These are phyloP conservation scores for Euphorbia peplus DNA, from an alignment of 345 rosid species.

Conservation along the genomic window DNA sequence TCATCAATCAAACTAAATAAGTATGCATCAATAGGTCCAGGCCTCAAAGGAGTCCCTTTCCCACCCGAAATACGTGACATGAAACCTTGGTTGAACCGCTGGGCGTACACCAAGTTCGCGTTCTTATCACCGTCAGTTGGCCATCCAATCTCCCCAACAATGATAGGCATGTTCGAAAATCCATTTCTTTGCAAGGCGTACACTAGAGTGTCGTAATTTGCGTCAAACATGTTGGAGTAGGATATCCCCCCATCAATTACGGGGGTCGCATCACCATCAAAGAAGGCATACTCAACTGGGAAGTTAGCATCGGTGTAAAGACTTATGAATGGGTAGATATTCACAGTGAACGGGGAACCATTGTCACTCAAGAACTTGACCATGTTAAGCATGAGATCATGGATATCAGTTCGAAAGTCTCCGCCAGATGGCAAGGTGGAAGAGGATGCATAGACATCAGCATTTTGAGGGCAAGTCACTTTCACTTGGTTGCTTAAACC, in stretches of 20 bases:
- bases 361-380: conserved; percentile 58
- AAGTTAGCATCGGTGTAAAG: conserved; percentile 69
- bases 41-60: conserved; percentile 68
- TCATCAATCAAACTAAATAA: conserved; percentile 76
- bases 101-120: conserved; percentile 55
- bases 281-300: conserved; percentile 80
- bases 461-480: conserved; percentile 81
- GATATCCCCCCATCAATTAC: conserved; percentile 70
- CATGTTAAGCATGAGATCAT: conserved; percentile 55
- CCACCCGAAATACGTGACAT: conserved; percentile 47
- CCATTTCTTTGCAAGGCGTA: conserved; percentile 77
- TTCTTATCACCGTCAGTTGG: conserved; percentile 72
- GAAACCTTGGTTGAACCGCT: conserved; percentile 79
- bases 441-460: conserved; percentile 64
- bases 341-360: conserved; percentile 57
- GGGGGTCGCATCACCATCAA: conserved; percentile 49
- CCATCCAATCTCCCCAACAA: conserved; percentile 94
- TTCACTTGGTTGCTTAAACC: conserved; percentile 70
- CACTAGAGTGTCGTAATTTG: conserved; percentile 76
- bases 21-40: conserved; percentile 62
- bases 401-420: conserved; percentile 66
- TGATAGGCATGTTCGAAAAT: conserved; percentile 59
- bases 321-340: conserved; percentile 92
- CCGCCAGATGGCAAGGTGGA: conserved; percentile 72
- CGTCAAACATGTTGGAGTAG: conserved; percentile 85